Evolutionary conservation across 2,329 filamentous ascomycete species (phyloP).

Genomic region (Fusarium tuaranense): DNA sequence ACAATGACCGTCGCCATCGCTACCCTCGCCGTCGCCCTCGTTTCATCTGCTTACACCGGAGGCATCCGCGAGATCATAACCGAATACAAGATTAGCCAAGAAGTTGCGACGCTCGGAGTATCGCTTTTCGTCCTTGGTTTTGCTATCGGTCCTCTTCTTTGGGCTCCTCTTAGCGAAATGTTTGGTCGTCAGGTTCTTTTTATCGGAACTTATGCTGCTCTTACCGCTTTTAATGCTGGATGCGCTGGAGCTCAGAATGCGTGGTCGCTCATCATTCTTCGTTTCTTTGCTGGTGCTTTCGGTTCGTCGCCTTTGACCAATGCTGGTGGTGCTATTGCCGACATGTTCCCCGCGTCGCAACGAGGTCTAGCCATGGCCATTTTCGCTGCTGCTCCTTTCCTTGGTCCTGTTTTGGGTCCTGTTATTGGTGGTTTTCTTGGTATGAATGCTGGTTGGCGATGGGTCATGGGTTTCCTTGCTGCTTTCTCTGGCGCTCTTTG

Average conservation of each 20-base stretch:
- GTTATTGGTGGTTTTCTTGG: conserved; percentile 76
- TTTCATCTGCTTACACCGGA: conserved; percentile 33
- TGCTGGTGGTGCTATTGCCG: conserved; percentile 74
- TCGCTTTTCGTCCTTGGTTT: conserved; percentile 38
- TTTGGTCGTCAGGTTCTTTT: conserved; percentile 73
- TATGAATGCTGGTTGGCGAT: conserved; percentile 79
- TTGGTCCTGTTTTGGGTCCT: conserved; percentile 67
- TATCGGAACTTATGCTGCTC: conserved; percentile 69
- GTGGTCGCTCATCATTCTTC: conserved; percentile 75
- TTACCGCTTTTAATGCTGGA: conserved; percentile 80
- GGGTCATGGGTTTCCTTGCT: conserved; percentile 85
- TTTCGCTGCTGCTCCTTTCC: conserved; percentile 81
- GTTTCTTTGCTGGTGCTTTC: conserved; percentile 81
- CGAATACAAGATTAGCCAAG: conserved; percentile 33
- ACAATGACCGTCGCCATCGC: conserved; percentile 33
- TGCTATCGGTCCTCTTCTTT: conserved; percentile 78
- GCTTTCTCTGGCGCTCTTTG: conserved; percentile 75
- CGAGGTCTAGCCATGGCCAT: conserved; percentile 85
- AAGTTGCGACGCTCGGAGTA: conserved; percentile 35
- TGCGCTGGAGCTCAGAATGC: conserved; percentile 81
- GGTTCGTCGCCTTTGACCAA: conserved; percentile 71
- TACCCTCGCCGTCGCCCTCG: conserved; percentile 32
- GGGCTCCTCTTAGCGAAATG: conserved; percentile 80
- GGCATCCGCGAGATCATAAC: conserved; percentile 32
- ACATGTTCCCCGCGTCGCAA: conserved; percentile 82